phyloP scores from a whole-genome alignment of 2,329 filamentous ascomycete genomes.

The Colletotrichum sp. region DNA sequence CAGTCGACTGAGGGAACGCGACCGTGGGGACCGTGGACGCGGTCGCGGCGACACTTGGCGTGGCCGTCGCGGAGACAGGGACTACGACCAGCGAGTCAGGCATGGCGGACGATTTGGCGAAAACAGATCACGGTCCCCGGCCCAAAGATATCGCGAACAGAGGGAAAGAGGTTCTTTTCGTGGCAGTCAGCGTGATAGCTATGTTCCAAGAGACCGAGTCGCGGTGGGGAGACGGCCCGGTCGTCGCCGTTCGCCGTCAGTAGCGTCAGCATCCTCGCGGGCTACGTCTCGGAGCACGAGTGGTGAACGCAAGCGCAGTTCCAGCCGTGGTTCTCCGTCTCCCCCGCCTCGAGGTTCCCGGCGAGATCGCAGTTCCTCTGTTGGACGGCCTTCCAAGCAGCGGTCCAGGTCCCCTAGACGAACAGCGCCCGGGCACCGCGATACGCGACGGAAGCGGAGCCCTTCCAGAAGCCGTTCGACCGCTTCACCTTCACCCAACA shows the following conservation, averaged over 20 bases:
- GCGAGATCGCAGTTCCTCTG: slow-evolving; percentile 31
- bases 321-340: slow-evolving; percentile 34
- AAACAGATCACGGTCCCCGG: slow-evolving; percentile 54
- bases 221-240: slow-evolving; percentile 43
- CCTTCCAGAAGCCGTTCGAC: slow-evolving; percentile 29
- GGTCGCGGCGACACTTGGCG: slow-evolving; percentile 60
- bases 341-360: slow-evolving; percentile 38
- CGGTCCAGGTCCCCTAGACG: slow-evolving; percentile 42
- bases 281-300: slow-evolving; percentile 37
- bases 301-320: slow-evolving; percentile 31
- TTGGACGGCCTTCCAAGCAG: slow-evolving; percentile 38
- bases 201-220: slow-evolving; percentile 56
- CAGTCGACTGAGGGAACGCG: slow-evolving; percentile 69
- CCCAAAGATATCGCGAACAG: slow-evolving; percentile 45
- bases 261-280: slow-evolving; percentile 30
- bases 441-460: slow-evolving; percentile 23
- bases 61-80: slow-evolving; percentile 57
- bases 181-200: slow-evolving; percentile 50
- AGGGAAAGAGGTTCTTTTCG: slow-evolving; percentile 47
- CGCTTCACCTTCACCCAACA: slow-evolving; percentile 40
- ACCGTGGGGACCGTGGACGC: slow-evolving; percentile 59
- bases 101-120: slow-evolving; percentile 50
- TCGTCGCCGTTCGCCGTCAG: slow-evolving; percentile 47
- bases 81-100: slow-evolving; percentile 46
- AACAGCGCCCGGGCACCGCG: slow-evolving; percentile 26